Conservation (phyloP, 208 protist species). For the Leishmania amazonensis region DNA sequence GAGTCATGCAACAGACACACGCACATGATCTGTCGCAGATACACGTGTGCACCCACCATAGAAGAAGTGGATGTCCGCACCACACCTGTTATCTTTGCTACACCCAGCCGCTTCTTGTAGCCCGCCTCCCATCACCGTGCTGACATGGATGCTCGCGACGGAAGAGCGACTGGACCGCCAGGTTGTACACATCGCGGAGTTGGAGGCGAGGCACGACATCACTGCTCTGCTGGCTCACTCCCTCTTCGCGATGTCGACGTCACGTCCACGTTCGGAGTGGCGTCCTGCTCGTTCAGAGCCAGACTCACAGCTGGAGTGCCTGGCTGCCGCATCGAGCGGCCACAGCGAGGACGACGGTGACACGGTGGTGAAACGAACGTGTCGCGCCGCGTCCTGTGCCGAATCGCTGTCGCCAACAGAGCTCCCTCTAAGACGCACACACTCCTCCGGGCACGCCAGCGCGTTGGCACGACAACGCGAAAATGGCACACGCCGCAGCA, state of each 20-base stretch:
- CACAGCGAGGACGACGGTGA: not conserved
- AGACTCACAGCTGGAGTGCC: not conserved
- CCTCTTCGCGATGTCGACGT: not conserved
- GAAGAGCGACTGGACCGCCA: constrained; percentile 17
- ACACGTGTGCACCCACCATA: not conserved
- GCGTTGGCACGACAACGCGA: not conserved
- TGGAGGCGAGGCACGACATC: not conserved
- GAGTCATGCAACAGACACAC: not conserved
- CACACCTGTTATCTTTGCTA: not conserved
- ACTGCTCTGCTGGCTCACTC: not conserved
- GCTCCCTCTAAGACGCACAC: not conserved
- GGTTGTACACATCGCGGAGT: not conserved
- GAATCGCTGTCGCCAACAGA: not conserved
- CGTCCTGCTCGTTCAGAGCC: not conserved
- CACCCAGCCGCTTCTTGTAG: not conserved
- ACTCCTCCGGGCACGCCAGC: not conserved
- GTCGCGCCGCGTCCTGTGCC: not conserved
- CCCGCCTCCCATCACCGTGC: not conserved
- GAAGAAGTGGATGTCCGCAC: not conserved
- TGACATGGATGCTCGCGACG: not conserved
- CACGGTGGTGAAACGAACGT: not conserved
- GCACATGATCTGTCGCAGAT: not conserved
- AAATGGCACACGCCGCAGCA: not conserved
- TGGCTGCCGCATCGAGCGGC: not conserved
- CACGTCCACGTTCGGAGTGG: not conserved